Percentiles rank a stretch among this genome's conserved stretches.
Evolutionary conservation across 1,284 basidiomycete species (phyloP).

Genomic region (Thecaphora thlaspeos): DNA sequence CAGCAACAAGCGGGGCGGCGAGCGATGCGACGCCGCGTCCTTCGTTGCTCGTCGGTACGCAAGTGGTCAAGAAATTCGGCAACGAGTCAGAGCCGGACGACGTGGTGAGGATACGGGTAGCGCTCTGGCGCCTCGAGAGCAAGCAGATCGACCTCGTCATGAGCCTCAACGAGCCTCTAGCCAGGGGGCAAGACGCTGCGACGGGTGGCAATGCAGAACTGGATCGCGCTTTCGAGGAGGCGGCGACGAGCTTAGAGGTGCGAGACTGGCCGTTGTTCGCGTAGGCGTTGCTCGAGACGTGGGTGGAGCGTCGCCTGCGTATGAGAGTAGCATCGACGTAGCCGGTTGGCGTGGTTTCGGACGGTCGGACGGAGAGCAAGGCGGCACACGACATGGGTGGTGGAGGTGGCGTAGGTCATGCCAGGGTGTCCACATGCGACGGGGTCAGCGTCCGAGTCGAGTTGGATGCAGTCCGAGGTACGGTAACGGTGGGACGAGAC

Average conservation of each 20-base stretch:
- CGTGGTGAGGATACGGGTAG: constrained; percentile 43
- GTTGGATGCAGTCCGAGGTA: no score
- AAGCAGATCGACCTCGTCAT: constrained; percentile 53
- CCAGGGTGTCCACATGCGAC: no score
- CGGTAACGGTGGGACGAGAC: no score
- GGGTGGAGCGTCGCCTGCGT: no score
- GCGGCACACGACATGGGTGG: no score
- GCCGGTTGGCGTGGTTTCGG: no score
- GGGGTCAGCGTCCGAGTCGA: no score
- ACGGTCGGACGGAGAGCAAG: no score
- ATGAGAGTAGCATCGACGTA: no score
- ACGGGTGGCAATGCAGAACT: neutral
- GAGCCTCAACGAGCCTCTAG: constrained; percentile 47
- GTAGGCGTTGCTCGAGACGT: constrained; percentile 1
- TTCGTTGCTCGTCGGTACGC: constrained; percentile 36
- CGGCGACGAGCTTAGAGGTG: constrained; percentile 16
- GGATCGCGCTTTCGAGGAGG: constrained; percentile 16
- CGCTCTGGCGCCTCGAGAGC: constrained; percentile 46
- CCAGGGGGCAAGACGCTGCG: neutral
- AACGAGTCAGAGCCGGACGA: constrained; percentile 30
- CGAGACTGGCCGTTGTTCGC: constrained; percentile 28
- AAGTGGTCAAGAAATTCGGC: constrained; percentile 50
- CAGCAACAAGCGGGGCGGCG: no score
- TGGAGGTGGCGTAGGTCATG: no score
- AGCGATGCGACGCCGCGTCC: constrained; percentile 36